Evolutionary conservation across 768 basidiomycete species (phyloP).

Genomic region (Boletus reticulatus): DNA sequence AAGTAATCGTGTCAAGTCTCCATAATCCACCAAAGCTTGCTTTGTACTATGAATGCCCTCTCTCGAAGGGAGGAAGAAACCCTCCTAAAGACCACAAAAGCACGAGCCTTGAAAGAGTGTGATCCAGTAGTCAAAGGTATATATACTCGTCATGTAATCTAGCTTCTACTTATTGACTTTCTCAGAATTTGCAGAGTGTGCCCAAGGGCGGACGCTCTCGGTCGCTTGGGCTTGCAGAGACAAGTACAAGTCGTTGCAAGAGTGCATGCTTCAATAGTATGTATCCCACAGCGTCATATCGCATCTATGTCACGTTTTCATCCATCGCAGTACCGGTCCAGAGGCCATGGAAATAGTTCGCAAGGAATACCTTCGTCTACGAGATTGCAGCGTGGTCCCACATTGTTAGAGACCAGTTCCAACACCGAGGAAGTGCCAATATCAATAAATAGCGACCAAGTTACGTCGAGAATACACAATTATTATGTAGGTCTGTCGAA

Average conservation of each 20-base stretch:
- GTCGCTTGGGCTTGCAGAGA: conserved; percentile 82
- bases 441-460: conserved; percentile 2
- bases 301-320: background rate
- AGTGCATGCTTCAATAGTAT: conserved; percentile 79
- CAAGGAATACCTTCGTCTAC: conserved; percentile 68
- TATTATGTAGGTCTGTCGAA: background rate
- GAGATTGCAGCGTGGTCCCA: conserved; percentile 34
- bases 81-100: conserved; percentile 78
- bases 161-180: background rate
- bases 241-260: conserved; percentile 66
- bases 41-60: conserved; percentile 62
- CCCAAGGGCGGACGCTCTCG: conserved; percentile 75
- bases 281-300: conserved; percentile 25
- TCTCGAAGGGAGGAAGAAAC: conserved; percentile 88
- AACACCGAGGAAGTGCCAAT: background rate
- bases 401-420: background rate
- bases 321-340: conserved; percentile 56
- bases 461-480: conserved; percentile 4
- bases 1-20: conserved; percentile 1
- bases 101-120: conserved; percentile 75
- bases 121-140: conserved; percentile 69
- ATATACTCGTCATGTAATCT: background rate
- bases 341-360: conserved; percentile 73
- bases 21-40: background rate
- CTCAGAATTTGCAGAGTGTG: conserved; percentile 83